These are phyloP conservation scores for Venturia nashicola DNA, from an alignment of 2,329 filamentous ascomycete genomes.

Conservation along the genomic window DNA sequence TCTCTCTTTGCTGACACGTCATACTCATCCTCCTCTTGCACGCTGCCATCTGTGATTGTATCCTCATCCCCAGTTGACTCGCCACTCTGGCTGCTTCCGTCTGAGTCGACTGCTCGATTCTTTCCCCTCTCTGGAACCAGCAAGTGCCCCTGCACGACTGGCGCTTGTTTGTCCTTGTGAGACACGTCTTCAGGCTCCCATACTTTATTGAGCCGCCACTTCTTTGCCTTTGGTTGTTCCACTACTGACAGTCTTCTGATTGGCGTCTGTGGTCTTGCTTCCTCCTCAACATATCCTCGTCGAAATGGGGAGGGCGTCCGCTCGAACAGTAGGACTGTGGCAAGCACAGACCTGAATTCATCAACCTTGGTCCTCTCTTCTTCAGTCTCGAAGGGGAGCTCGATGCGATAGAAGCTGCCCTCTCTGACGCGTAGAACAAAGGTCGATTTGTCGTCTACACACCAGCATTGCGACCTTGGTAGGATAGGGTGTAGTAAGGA, in stretches of 20 bases:
- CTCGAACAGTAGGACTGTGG: slow-evolving; percentile 69
- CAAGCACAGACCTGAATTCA: slow-evolving; percentile 56
- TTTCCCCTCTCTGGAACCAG: not conserved
- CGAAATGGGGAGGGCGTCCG: slow-evolving; percentile 79
- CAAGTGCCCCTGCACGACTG: not conserved
- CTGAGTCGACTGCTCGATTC: slow-evolving; percentile 16
- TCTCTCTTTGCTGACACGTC: not conserved
- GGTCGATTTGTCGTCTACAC: slow-evolving; percentile 69
- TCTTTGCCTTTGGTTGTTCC: slow-evolving; percentile 27
- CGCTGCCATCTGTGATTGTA: slow-evolving; percentile 4
- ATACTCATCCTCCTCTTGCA: not conserved
- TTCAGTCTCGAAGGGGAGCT: slow-evolving; percentile 55
- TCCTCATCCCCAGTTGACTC: slow-evolving; percentile 10
- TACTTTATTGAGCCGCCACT: slow-evolving; percentile 33
- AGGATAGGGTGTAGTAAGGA: slow-evolving; percentile 70
- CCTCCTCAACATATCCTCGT: slow-evolving; percentile 60
- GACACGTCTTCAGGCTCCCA: slow-evolving; percentile 33
- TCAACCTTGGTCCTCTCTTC: slow-evolving; percentile 53
- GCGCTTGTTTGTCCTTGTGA: slow-evolving; percentile 15
- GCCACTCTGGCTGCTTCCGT: slow-evolving; percentile 10
- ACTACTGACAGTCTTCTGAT: slow-evolving; percentile 51
- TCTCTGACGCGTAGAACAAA: slow-evolving; percentile 80
- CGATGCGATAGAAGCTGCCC: slow-evolving; percentile 82
- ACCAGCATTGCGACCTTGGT: slow-evolving; percentile 88
- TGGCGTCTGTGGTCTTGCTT: slow-evolving; percentile 49